These are phyloP conservation scores for Hirsutella thompsonii DNA, from an alignment of 2,329 filamentous ascomycete genomes.

Conservation along the genomic window DNA sequence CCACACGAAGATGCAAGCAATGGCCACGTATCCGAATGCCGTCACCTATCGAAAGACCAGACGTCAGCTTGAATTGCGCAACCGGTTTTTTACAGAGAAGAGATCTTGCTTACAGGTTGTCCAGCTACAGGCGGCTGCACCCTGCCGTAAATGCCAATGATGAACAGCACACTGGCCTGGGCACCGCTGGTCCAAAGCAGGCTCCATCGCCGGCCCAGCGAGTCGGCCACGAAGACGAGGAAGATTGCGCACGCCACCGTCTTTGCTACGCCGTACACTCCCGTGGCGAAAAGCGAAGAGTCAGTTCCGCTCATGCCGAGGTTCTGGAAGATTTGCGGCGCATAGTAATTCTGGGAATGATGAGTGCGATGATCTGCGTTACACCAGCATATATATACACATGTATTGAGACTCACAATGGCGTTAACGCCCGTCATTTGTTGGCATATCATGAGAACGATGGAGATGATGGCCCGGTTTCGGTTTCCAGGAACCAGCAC, in stretches of 20 bases:
- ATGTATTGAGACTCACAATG: constrained; percentile 34
- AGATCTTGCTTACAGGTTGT: constrained; percentile 21
- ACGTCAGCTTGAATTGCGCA: not conserved
- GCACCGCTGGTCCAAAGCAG: constrained; percentile 53
- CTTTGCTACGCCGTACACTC: constrained; percentile 62
- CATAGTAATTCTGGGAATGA: constrained; percentile 46
- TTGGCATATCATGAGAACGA: constrained; percentile 52
- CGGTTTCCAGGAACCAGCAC: constrained; percentile 47
- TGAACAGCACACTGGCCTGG: constrained; percentile 51
- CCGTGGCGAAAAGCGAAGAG: constrained; percentile 56
- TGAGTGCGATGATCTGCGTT: not conserved
- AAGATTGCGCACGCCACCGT: constrained; percentile 50
- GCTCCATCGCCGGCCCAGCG: constrained; percentile 48
- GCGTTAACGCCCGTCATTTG: constrained; percentile 54
- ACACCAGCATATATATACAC: too few species aligned
- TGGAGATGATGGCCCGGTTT: constrained; percentile 50
- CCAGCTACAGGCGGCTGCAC: constrained; percentile 43
- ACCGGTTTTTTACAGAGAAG: not conserved
- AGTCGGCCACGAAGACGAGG: constrained; percentile 55
- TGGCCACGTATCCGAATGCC: constrained; percentile 54
- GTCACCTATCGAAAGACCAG: constrained; percentile 28
- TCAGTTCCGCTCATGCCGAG: constrained; percentile 45
- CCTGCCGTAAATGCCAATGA: constrained; percentile 59
- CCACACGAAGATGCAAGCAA: constrained; percentile 62
- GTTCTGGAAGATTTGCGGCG: constrained; percentile 54